Conservation (phyloP, 164 flowering plant genomes). For the Warburgia ugandensis region DNA sequence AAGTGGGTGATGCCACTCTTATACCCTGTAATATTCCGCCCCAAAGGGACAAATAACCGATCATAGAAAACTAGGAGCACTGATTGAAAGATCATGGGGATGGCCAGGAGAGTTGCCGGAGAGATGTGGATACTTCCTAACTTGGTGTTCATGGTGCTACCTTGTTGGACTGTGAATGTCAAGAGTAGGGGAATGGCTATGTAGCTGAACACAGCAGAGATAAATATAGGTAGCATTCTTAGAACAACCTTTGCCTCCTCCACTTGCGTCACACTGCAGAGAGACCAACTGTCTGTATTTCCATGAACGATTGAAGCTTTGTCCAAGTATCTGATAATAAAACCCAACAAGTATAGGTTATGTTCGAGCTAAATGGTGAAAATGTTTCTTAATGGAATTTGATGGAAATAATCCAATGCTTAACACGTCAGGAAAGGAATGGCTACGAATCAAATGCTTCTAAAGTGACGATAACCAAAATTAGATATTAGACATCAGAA, state of each 20-base stretch:
- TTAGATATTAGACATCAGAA: too few relatives aligned
- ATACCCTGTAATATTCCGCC: slow-evolving; percentile 20
- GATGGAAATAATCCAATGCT: too few relatives aligned
- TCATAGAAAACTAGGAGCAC: slow-evolving; percentile 46
- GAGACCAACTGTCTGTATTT: slow-evolving; percentile 22
- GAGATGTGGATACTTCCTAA: slow-evolving; percentile 41
- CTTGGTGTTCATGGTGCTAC: slow-evolving; percentile 53
- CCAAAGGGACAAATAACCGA: slow-evolving; percentile 41
- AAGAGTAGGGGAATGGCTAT: slow-evolving; percentile 18
- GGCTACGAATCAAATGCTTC: too few relatives aligned
- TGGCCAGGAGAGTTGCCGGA: slow-evolving; percentile 25
- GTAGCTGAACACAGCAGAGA: background rate
- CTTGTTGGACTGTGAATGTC: slow-evolving; percentile 61
- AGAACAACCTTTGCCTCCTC: slow-evolving; percentile 19
- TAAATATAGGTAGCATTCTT: background rate
- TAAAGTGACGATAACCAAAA: too few relatives aligned
- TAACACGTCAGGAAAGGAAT: too few relatives aligned
- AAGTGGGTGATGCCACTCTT: slow-evolving; percentile 50
- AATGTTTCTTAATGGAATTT: too few relatives aligned
- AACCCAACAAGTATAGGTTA: background rate
- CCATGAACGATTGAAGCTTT: slow-evolving; percentile 32
- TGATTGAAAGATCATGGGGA: slow-evolving; percentile 50
- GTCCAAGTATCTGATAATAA: slow-evolving; percentile 7
- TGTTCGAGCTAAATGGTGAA: too few relatives aligned
- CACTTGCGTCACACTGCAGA: slow-evolving; percentile 39